These are phyloP conservation scores for Fusarium aywerte DNA, from an alignment of 2,329 filamentous ascomycete species.

Conservation along the genomic window DNA sequence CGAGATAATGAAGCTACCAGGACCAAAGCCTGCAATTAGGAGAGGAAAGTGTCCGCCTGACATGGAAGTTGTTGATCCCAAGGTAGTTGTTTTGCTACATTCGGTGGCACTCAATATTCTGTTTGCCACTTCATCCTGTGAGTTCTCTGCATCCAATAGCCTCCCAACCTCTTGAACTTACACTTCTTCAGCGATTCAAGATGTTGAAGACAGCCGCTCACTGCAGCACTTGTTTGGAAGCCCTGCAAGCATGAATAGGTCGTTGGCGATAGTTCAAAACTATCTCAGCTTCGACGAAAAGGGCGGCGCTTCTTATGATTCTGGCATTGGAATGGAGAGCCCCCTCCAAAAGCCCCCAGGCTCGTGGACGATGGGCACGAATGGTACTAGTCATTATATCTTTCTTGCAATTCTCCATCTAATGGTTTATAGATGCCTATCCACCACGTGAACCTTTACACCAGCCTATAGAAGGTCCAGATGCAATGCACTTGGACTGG, in stretches of 20 bases:
- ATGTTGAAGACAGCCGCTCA: slow-evolving; percentile 19
- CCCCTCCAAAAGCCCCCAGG: slow-evolving; percentile 15
- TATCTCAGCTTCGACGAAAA: slow-evolving; percentile 35
- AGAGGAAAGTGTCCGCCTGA: neutral
- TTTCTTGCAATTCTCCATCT: neutral
- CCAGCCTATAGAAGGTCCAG: neutral
- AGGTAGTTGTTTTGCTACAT: slow-evolving; percentile 30
- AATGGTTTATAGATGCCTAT: neutral
- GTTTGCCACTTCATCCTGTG: slow-evolving; percentile 31
- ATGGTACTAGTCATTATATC: slow-evolving; percentile 20
- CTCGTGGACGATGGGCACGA: slow-evolving; percentile 27
- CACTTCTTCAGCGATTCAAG: slow-evolving; percentile 33
- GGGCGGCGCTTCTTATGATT: slow-evolving; percentile 31
- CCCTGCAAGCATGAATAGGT: slow-evolving; percentile 22
- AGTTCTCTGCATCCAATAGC: neutral
- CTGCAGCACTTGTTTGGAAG: slow-evolving; percentile 7
- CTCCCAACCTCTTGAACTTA: neutral
- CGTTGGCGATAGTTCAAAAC: slow-evolving; percentile 31
- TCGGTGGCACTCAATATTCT: slow-evolving; percentile 41
- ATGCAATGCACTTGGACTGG: neutral
- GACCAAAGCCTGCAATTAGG: neutral
- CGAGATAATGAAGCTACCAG: neutral
- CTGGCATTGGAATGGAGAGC: slow-evolving; percentile 34
- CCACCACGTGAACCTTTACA: neutral
- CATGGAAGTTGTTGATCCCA: slow-evolving; percentile 24